Evolutionary conservation across 2,329 filamentous ascomycete species (phyloP).

Genomic region (Ilyonectria destructans): DNA sequence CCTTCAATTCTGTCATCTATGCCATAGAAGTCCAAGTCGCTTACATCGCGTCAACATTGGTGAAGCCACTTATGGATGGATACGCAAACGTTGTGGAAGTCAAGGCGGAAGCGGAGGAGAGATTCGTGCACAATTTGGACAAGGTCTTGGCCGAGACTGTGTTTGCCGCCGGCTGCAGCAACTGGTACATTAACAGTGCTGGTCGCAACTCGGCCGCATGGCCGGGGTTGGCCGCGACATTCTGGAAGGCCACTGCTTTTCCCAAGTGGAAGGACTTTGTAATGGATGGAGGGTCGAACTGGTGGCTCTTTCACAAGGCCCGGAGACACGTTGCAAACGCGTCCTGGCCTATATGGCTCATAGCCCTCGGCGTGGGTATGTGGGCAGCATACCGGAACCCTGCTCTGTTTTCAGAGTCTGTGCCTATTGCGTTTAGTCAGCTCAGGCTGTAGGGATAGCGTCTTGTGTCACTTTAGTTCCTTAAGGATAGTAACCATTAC

Average conservation of each 20-base stretch:
- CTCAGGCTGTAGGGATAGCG: background rate
- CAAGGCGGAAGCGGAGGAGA: slow-evolving; percentile 52
- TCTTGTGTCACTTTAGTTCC: background rate
- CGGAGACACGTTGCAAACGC: background rate
- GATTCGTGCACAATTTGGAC: slow-evolving; percentile 52
- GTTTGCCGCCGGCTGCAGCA: slow-evolving; percentile 57
- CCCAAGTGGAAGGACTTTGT: slow-evolving; percentile 3
- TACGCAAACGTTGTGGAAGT: slow-evolving; percentile 19
- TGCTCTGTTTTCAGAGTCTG: background rate
- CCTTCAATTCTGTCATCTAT: slow-evolving; percentile 54
- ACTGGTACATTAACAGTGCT: slow-evolving; percentile 59
- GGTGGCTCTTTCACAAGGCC: background rate
- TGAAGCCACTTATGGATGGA: slow-evolving; percentile 30
- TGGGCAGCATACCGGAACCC: background rate
- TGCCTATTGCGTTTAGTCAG: background rate
- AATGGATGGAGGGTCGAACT: background rate
- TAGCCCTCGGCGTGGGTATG: background rate
- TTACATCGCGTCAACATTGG: slow-evolving; percentile 39
- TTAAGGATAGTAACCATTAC: background rate
- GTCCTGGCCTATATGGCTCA: background rate
- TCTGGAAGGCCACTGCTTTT: slow-evolving; percentile 14
- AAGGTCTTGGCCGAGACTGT: slow-evolving; percentile 52
- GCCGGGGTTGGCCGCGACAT: slow-evolving; percentile 19
- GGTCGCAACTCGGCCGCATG: slow-evolving; percentile 52
- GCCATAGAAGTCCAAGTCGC: slow-evolving; percentile 28